Conservation (phyloP, 768 basidiomycete genomes). For the Hypholoma sublateritium region DNA sequence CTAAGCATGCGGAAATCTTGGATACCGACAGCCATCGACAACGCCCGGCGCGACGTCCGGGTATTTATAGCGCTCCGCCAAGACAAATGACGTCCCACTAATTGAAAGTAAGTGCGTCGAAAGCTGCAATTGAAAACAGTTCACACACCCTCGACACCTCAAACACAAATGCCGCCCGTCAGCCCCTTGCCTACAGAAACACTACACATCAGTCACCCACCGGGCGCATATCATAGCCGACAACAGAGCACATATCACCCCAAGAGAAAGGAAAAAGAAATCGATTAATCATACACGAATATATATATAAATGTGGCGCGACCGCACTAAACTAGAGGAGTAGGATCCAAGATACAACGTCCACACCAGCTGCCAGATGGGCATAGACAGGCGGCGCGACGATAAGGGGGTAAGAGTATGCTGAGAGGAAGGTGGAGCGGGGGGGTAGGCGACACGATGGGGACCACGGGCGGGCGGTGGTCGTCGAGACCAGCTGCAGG, state of each 20-base stretch:
- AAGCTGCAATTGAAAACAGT: too few relatives aligned
- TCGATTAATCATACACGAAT: constrained; percentile 12
- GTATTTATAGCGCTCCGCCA: background rate
- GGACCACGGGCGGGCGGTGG: background rate
- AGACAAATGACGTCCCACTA: too few relatives aligned
- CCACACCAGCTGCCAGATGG: background rate
- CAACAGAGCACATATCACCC: background rate
- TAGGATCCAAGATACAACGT: constrained; percentile 9
- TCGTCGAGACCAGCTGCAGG: background rate
- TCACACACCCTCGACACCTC: too few relatives aligned
- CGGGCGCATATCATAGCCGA: background rate
- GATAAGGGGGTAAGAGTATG: too few relatives aligned
- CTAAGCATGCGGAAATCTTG: background rate
- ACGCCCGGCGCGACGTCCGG: background rate
- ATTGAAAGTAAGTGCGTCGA: too few relatives aligned
- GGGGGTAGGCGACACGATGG: background rate
- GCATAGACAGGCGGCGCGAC: background rate
- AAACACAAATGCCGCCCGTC: too few relatives aligned
- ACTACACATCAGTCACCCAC: too few relatives aligned
- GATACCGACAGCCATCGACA: background rate
- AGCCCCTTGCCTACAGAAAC: too few relatives aligned
- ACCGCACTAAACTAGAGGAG: constrained; percentile 6
- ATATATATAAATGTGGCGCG: constrained; percentile 9
- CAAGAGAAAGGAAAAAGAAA: background rate
- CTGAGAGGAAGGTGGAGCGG: background rate